phyloP scores from a whole-genome alignment of 208 protist species.

The Trypanosoma melophagium region DNA sequence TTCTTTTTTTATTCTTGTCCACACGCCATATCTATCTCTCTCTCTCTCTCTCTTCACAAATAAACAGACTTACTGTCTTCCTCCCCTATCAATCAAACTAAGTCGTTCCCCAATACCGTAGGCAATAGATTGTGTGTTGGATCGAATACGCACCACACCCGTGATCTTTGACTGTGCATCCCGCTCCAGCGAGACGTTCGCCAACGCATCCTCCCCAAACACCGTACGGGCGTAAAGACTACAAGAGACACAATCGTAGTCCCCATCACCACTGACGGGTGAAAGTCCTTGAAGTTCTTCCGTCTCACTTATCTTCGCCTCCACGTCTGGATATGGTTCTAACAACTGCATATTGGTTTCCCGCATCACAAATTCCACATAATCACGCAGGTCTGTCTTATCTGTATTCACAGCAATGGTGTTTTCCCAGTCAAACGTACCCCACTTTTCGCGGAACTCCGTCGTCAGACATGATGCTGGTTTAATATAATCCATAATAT shows the following conservation, averaged over 20 bases:
- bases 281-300: constrained; percentile 51
- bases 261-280: constrained; percentile 45
- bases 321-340: constrained; percentile 22
- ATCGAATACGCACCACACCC: constrained; percentile 97
- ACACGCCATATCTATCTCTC: not conserved
- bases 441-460: constrained; percentile 97
- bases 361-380: constrained; percentile 89
- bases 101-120: constrained; percentile 98
- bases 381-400: constrained; percentile 80
- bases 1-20: not conserved
- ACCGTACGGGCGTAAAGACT: constrained; percentile 96
- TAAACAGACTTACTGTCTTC: not conserved
- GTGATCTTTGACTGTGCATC: constrained; percentile 76
- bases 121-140: constrained; percentile 97
- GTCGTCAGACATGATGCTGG: constrained; percentile 85
- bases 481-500: constrained; percentile 99
- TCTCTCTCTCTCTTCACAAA: not conserved
- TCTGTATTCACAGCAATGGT: constrained; percentile 93
- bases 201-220: constrained; percentile 98
- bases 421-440: constrained; percentile 99
- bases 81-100: constrained; percentile 55
- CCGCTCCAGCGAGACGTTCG: constrained; percentile 93
- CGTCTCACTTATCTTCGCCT: not conserved
- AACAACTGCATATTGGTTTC: constrained; percentile 94
- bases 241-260: constrained; percentile 95